phyloP scores from a whole-genome alignment of 2,329 filamentous ascomycete species.

The Penicillium oxalicum region DNA sequence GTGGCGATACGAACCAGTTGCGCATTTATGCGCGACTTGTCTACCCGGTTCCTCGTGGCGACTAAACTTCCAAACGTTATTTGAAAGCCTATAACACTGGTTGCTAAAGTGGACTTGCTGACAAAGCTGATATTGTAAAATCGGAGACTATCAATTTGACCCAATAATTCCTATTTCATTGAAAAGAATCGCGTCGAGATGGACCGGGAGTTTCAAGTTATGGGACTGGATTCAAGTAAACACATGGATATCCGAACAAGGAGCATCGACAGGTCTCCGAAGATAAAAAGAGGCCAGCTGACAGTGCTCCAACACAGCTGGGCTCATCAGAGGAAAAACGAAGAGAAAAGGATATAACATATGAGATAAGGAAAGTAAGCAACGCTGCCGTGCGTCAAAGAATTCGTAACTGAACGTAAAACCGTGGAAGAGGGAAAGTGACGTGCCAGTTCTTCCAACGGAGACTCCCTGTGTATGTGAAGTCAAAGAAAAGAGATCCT shows the following conservation, averaged over 20 bases:
- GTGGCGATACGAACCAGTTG: constrained; percentile 5
- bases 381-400: constrained; percentile 26
- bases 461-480: constrained; percentile 8
- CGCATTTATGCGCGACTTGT: constrained; percentile 17
- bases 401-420: constrained; percentile 31
- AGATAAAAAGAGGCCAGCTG: background rate
- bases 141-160: too few species aligned
- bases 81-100: too few species aligned
- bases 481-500: constrained; percentile 11
- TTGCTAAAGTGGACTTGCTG: too few species aligned
- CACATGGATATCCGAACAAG: background rate
- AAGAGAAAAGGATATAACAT: background rate
- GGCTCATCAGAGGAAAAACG: too few species aligned
- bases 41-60: background rate
- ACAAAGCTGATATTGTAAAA: too few species aligned
- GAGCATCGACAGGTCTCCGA: background rate
- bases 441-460: constrained; percentile 17
- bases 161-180: too few species aligned
- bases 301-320: too few species aligned
- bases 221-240: too few species aligned
- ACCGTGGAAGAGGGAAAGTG: constrained; percentile 19
- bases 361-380: constrained; percentile 8
- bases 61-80: too few species aligned
- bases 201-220: too few species aligned
- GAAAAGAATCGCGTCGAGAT: too few species aligned